Base-by-base conservation (phyloP, 2,329 filamentous ascomycete genomes). In the Diplodia seriata region DNA sequence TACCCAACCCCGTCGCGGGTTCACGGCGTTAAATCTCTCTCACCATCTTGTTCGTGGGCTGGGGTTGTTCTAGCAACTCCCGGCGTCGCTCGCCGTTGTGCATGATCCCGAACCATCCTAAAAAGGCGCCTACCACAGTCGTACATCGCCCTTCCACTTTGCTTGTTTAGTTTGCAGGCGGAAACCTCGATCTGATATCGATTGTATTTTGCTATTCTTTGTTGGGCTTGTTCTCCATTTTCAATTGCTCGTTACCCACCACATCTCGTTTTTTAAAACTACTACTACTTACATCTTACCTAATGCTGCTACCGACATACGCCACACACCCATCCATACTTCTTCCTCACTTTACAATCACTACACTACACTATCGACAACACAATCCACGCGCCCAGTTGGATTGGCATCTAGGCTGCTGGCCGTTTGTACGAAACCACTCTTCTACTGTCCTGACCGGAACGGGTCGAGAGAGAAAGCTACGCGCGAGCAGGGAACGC, bases 61-160 rank as follows among this genome's bases (percentile, higher is more conserved):
- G 54, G 18, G 18, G 11, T n/a, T 7, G 11, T n/a, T 38, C 6
- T 29, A n/a, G 20, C 26, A 15, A 20, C 31, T 29, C 18, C 26
- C n/a, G n/a, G 43, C 43, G 31, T 56, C 54, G 31, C 33, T 20
- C 33, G 31, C 51, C 26, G 59, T 50, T 47, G 59, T 63, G 59
- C 59, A 63, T 51, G 59, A 63, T 63, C 59, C 57, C 47, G 29
- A 63, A 38, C 59, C 47, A 51, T 53, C 29, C 40, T 63, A 53
- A 63, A 63, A 63, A 63, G 59, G 59, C 59, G 59, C 47, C 53
- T 51, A 63, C 59, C 59, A 29, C 59, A 51, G 26, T 40, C 43
- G 43, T 51, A 26, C 33, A 47, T 26, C 50, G 38, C n/a, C 43
- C 40, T 49, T 31, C 38, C 23, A 20, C 31, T 33, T 62, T 18